A percentile compares a stretch with the other conserved stretches of the same genome.
Evolutionary conservation across 108 stramenopile genomes (phyloP).

Genomic region (Stephanodiscus triporus): DNA sequence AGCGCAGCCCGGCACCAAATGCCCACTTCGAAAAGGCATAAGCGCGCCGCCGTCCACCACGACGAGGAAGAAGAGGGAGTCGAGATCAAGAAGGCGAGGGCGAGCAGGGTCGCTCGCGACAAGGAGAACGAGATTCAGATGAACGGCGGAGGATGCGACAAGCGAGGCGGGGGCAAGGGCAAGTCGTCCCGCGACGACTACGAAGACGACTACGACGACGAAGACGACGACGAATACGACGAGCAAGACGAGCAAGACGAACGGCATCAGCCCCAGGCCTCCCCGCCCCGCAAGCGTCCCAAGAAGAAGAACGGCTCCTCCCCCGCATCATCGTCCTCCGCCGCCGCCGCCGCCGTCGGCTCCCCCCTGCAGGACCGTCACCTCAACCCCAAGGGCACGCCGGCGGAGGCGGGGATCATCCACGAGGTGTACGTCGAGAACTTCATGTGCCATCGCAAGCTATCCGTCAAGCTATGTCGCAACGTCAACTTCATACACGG

Average conservation of each 20-base stretch:
- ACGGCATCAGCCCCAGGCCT: neutral
- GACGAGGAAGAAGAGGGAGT: neutral
- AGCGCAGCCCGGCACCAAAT: slow-evolving; percentile 1
- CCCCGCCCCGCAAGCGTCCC: slow-evolving; percentile 1
- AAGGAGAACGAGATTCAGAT: slow-evolving; percentile 22
- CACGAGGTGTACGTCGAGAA: slow-evolving; percentile 84
- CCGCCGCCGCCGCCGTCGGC: slow-evolving; percentile 4
- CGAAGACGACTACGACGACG: slow-evolving; percentile 20
- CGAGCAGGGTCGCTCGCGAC: slow-evolving; percentile 3
- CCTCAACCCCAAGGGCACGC: slow-evolving; percentile 47
- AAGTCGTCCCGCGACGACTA: neutral
- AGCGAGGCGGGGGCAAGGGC: slow-evolving; percentile 10
- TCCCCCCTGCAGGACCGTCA: slow-evolving; percentile 39
- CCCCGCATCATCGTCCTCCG: neutral
- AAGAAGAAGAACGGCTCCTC: slow-evolving; percentile 8
- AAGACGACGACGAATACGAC: slow-evolving; percentile 16
- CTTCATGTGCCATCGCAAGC: slow-evolving; percentile 95
- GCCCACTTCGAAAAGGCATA: slow-evolving; percentile 7
- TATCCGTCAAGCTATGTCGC: slow-evolving; percentile 67
- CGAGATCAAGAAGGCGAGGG: neutral
- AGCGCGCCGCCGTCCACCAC: neutral
- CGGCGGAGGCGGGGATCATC: slow-evolving; percentile 75
- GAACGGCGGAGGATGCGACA: slow-evolving; percentile 7
- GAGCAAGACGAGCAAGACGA: slow-evolving; percentile 10
- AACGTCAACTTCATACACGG: slow-evolving; percentile 97